Conservation (phyloP, 768 basidiomycete species). For the Serendipita sp. region DNA sequence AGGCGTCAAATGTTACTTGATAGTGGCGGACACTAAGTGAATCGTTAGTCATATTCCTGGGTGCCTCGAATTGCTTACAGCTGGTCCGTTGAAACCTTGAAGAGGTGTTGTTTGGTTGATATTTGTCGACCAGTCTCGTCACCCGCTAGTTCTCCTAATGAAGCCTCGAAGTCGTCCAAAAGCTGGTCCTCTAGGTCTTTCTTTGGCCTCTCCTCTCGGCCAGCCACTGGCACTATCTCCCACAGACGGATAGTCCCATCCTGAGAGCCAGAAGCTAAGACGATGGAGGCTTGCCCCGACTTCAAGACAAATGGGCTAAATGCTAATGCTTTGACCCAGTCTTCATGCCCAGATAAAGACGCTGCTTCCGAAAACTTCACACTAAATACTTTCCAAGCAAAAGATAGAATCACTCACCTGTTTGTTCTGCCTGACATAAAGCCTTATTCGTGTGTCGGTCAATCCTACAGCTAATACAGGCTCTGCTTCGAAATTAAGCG, state of each 20-base stretch:
- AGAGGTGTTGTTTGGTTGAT: conserved; percentile 70
- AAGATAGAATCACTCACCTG: conserved; percentile 24
- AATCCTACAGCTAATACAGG: conserved; percentile 57
- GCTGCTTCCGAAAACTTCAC: conserved; percentile 44
- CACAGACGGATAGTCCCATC: conserved; percentile 89
- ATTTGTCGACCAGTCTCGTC: conserved; percentile 77
- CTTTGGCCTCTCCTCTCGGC: conserved; percentile 13
- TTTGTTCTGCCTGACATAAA: conserved; percentile 56
- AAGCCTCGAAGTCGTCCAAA: conserved; percentile 76
- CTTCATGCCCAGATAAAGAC: conserved; percentile 71
- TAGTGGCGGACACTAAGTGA: conserved; percentile 35
- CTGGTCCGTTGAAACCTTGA: conserved; percentile 39
- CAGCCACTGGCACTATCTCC: conserved; percentile 36
- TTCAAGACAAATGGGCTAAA: conserved; percentile 40
- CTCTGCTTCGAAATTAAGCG: background rate
- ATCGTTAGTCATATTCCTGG: conserved; percentile 1
- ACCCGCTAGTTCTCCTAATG: conserved; percentile 47
- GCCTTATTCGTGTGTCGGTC: conserved; percentile 66
- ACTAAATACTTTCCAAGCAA: background rate
- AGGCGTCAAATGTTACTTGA: conserved; percentile 80
- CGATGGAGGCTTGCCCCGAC: conserved; percentile 27
- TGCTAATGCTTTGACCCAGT: conserved; percentile 58
- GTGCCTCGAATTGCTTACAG: conserved; percentile 21
- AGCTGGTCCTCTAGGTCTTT: conserved; percentile 47
- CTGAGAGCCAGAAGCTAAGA: conserved; percentile 88